A percentile compares a stretch with the other conserved stretches of the same genome.
These are phyloP conservation scores for Voacanga thouarsii DNA, from an alignment of 257 asterid genomes.

Conservation along the genomic window DNA sequence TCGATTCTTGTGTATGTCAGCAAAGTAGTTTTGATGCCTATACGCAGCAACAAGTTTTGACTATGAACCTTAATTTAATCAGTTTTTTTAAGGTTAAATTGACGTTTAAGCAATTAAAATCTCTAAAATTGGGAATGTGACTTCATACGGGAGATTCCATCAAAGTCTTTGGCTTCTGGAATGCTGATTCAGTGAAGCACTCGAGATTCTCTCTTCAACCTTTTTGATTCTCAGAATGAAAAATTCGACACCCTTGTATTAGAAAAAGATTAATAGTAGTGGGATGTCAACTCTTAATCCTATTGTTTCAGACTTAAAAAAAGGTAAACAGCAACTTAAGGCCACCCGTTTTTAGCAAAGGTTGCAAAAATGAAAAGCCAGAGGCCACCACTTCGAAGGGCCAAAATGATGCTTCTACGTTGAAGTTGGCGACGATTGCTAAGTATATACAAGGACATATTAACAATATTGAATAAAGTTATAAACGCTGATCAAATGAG, in stretches of 20 bases:
- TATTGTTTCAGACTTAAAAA: neutral
- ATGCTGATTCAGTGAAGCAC: neutral
- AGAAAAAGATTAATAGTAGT: neutral
- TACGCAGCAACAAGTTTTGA: neutral
- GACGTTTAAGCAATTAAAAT: too few relatives aligned
- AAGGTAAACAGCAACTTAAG: neutral
- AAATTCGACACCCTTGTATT: neutral
- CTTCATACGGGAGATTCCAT: neutral
- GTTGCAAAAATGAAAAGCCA: conserved; percentile 11
- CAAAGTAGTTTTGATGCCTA: too few relatives aligned
- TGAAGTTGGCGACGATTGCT: too few relatives aligned
- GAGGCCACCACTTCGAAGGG: neutral
- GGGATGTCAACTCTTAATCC: neutral
- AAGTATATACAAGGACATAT: too few relatives aligned
- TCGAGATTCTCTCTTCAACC: neutral
- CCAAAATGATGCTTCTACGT: neutral
- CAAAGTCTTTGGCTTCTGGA: conserved; percentile 1
- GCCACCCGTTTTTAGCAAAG: conserved; percentile 6
- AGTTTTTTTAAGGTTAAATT: too few relatives aligned
- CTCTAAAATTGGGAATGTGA: neutral
- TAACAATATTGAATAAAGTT: too few relatives aligned
- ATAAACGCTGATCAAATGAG: too few relatives aligned
- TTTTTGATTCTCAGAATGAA: neutral
- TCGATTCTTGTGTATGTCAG: too few relatives aligned
- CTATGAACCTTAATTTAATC: neutral